Evolutionary conservation across 1,139 yeast genomes (phyloP).

Genomic region (Yamadazyma songkhlaensis): DNA sequence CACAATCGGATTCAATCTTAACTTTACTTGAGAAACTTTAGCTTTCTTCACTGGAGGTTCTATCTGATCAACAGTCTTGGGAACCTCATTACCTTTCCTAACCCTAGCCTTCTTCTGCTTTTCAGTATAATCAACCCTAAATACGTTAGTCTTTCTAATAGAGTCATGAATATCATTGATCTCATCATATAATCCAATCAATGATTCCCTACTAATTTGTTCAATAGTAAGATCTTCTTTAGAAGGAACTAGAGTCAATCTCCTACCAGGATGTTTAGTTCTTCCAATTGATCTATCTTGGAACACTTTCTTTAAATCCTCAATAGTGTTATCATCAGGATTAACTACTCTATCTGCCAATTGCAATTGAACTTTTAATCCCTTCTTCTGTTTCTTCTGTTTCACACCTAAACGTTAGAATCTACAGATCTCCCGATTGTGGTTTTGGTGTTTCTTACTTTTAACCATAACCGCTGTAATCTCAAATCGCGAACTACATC

Average conservation of each 20-base stretch:
- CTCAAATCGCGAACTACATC: neutral
- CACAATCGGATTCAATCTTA: neutral
- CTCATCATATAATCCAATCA: constrained; percentile 8
- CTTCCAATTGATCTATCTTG: constrained; percentile 2
- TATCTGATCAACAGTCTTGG: neutral
- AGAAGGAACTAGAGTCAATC: neutral
- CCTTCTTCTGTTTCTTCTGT: no score
- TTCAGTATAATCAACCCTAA: constrained; percentile 3
- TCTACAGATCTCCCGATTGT: no score
- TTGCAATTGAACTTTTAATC: constrained; percentile 6
- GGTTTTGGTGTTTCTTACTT: neutral
- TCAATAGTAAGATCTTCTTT: no score
- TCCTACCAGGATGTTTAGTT: neutral
- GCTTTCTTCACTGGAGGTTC: no score
- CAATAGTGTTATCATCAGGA: constrained; percentile 16
- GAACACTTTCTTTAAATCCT: constrained; percentile 17
- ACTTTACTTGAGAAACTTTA: neutral
- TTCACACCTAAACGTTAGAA: no score
- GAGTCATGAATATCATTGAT: constrained; percentile 13
- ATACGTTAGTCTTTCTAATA: constrained; percentile 4
- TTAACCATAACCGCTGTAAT: neutral
- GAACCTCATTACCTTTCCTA: neutral
- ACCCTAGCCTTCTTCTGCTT: neutral
- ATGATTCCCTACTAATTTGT: constrained; percentile 7
- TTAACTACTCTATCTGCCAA: constrained; percentile 9